Base-by-base conservation (phyloP, 441 rosid species). In the Euphorbia schlechtendalii region DNA sequence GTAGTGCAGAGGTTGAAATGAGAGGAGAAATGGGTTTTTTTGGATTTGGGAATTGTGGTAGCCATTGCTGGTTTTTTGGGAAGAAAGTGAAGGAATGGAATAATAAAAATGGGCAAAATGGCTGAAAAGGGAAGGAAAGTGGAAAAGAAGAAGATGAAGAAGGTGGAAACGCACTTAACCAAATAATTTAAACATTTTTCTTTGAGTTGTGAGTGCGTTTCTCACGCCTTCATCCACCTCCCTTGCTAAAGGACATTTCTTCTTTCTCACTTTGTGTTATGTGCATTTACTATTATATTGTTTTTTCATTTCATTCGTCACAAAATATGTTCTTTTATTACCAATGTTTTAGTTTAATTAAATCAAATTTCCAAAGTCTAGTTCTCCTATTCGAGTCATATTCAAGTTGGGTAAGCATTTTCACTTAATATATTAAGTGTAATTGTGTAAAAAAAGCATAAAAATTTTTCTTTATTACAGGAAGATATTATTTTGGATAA, bases 1-100 rank as follows among this genome's bases (percentile, higher is more conserved):
- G 83, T 70, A 56, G 83, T 82, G 76, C 84, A 77, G 0, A 85
- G 92, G 59, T 63, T 87, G 67, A 76, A 73, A 18, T 76, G 80
- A 64, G 62, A 57, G 21, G 78, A 67, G 67, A 65, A 54, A 53
- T 59, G 65, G 17, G 79, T 28, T 65, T 80, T 87, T 76, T 83
- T 88, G 73, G 78, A 72, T 74, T 87, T 87, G 76, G 27, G 76
- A 78, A 61, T 77, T 1, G 55, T 51, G 68, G 74, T 68, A 58
- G 96, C 85, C 97, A 90, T 30, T 11, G 4, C 49, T 4, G 21
- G 20, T 43, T 3, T 12, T 56, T 57, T 36, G 38, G 52, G 3
- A 8, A 20, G 21, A 20, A 51, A 51, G 25, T 18, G 21, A 20
- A 20, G 15, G 20, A 17, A 38, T 38, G 41, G 41, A 4, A 38